Evolutionary conservation across 2,329 filamentous ascomycete genomes (phyloP).

Genomic region (Aspergillus piperis): DNA sequence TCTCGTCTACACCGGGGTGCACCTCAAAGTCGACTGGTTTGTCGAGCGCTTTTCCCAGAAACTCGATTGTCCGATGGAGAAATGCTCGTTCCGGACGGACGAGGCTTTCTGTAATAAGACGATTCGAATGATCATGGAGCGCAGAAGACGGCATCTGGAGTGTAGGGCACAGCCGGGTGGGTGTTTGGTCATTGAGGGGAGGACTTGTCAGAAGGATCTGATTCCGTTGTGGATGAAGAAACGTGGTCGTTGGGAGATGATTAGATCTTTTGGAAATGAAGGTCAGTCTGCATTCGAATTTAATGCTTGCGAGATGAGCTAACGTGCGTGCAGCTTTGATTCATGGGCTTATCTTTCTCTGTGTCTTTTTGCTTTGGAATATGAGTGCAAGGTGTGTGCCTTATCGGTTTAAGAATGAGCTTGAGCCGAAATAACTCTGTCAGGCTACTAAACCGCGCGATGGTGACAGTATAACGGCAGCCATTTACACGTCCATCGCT

Average conservation of each 20-base stretch:
- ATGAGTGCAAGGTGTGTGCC: slow-evolving; percentile 4
- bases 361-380: slow-evolving; percentile 19
- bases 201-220: slow-evolving; percentile 34
- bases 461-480: background rate
- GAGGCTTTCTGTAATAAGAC: slow-evolving; percentile 44
- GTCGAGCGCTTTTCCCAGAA: slow-evolving; percentile 64
- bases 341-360: slow-evolving; percentile 18
- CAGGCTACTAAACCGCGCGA: background rate
- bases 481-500: background rate
- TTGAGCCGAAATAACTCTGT: background rate
- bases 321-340: slow-evolving; percentile 14
- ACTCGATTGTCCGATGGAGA: slow-evolving; percentile 64
- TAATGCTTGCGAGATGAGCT: background rate
- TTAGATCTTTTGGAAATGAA: slow-evolving; percentile 28
- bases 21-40: slow-evolving; percentile 69
- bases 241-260: slow-evolving; percentile 18
- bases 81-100: slow-evolving; percentile 46
- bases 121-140: slow-evolving; percentile 46
- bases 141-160: slow-evolving; percentile 43
- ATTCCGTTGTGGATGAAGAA: slow-evolving; percentile 33
- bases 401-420: background rate
- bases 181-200: slow-evolving; percentile 42
- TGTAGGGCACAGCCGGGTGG: slow-evolving; percentile 35
- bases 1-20: slow-evolving; percentile 65
- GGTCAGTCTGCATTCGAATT: slow-evolving; percentile 22